phyloP scores from a whole-genome alignment of 2,329 filamentous ascomycete genomes.

The Ophidiomyces ophidiicola region DNA sequence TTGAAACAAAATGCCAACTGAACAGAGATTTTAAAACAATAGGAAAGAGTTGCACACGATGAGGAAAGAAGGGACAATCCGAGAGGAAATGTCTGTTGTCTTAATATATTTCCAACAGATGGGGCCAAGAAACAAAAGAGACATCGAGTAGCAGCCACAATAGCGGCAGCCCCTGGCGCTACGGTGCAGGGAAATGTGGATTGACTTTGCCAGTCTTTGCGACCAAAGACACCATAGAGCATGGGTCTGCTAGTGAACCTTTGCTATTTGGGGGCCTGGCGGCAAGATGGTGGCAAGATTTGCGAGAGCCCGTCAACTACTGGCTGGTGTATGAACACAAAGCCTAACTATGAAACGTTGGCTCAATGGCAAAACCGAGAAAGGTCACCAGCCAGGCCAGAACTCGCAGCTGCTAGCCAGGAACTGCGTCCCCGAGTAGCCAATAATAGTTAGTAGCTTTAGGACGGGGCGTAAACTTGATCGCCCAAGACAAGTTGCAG shows the following conservation, averaged over 20 bases:
- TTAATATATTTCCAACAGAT: conserved; percentile 8
- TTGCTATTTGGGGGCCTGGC: background rate
- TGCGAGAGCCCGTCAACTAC: conserved; percentile 3
- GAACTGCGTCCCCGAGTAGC: conserved; percentile 1
- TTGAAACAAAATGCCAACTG: conserved; percentile 2
- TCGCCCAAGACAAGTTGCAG: too few relatives aligned
- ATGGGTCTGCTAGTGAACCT: background rate
- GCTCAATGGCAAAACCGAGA: conserved; percentile 5
- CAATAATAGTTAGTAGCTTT: too few relatives aligned
- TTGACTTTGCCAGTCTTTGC: background rate
- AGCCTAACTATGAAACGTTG: conserved; percentile 1
- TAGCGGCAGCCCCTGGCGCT: conserved; percentile 10
- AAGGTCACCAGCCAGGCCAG: background rate
- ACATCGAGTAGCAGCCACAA: too few relatives aligned
- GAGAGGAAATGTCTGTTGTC: background rate
- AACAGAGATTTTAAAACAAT: conserved; percentile 1
- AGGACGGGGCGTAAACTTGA: too few relatives aligned
- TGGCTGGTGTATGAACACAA: background rate
- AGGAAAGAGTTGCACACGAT: background rate
- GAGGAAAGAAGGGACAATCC: too few relatives aligned
- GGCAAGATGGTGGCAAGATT: conserved; percentile 8
- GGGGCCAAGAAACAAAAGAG: conserved; percentile 3
- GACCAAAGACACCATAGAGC: background rate
- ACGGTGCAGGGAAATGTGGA: conserved; percentile 1
- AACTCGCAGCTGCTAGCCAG: conserved; percentile 5